Base-by-base conservation (phyloP, 2,329 filamentous ascomycete species). In the Cytospora schulzeri region DNA sequence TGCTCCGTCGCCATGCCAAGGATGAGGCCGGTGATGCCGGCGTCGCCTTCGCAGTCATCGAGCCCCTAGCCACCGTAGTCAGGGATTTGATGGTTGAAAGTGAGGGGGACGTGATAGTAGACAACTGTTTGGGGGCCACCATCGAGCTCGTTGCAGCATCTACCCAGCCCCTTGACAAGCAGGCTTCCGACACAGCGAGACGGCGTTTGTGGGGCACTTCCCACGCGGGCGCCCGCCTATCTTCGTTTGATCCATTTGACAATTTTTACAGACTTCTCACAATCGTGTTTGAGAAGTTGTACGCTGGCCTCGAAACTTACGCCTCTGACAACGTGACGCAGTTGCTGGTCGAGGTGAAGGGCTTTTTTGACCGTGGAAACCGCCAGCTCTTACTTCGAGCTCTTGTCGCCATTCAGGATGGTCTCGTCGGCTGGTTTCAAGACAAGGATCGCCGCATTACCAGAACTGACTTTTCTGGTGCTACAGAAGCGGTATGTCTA, bases 21-120 rank as follows among this genome's bases (percentile, higher is more conserved):
- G 77, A 81, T 15, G 87, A 92, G 68, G 84, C 85, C 60, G 91
- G 91, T 3, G 87, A 92, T 67, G 84, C 85, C 19, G 88, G 87
- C 7, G 82, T 88, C 50, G 85, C 88, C 6, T 79, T 91, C 57
- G 83, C 85, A 28, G 81, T 92, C 1, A 79, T 93, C 48, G 92
- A 96, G 66, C 90, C 89, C 1, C 71, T 95, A 4, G 85, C 91
- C 0, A 88, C 85, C 69, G 71, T 75, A 1, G 69, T 90, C 5
- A 70, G 79, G 45, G 80, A 81, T 62, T 76, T 69, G 67, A 69
- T 73, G 1, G 58, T 71, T 29, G 65, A 68, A 26, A 29, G 35
- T n/a, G 66, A 72, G 35, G 22, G 65, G 3, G 65, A 70, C 4
- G 55, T 64, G 3, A 50, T 72, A 9, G 61, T 70, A 3, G 31